Conservation (phyloP, 257 asterid genomes). For the Solanum chiquidenum region DNA sequence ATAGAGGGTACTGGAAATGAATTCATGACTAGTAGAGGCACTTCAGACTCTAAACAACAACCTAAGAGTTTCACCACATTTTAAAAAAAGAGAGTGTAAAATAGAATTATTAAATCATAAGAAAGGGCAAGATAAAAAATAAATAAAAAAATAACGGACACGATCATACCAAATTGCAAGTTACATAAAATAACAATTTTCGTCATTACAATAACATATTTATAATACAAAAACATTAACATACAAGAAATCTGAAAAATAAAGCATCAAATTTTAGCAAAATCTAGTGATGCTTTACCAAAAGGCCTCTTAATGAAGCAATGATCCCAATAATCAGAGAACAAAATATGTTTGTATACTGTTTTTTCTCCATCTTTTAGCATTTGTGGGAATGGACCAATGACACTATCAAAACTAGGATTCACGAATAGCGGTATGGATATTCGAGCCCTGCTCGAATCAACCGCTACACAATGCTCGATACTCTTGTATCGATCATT, state of each 20-base stretch:
- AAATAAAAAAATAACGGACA: no score
- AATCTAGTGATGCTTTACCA: constrained; percentile 32
- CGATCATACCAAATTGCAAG: no score
- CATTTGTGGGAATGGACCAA: constrained; percentile 33
- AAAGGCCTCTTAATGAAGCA: constrained; percentile 36
- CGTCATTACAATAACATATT: no score
- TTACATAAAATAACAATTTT: no score
- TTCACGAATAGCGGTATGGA: constrained; percentile 36
- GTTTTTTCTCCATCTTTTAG: constrained; percentile 29
- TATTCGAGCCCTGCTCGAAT: constrained; percentile 19
- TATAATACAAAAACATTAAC: no score
- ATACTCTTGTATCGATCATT: constrained; percentile 30
- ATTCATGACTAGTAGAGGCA: no score
- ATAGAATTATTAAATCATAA: no score
- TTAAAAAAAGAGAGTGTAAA: no score
- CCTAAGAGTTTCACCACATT: no score
- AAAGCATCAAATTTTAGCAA: constrained; percentile 19
- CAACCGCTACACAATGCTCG: constrained; percentile 41
- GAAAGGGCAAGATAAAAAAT: no score
- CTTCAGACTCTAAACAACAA: no score
- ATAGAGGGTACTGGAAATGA: no score
- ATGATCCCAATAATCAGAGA: constrained; percentile 35
- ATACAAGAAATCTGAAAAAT: background rate
- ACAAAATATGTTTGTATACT: constrained; percentile 20
- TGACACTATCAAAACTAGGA: constrained; percentile 16